These are phyloP conservation scores for Rhazya stricta DNA, from an alignment of 257 asterid genomes.

Conservation along the genomic window DNA sequence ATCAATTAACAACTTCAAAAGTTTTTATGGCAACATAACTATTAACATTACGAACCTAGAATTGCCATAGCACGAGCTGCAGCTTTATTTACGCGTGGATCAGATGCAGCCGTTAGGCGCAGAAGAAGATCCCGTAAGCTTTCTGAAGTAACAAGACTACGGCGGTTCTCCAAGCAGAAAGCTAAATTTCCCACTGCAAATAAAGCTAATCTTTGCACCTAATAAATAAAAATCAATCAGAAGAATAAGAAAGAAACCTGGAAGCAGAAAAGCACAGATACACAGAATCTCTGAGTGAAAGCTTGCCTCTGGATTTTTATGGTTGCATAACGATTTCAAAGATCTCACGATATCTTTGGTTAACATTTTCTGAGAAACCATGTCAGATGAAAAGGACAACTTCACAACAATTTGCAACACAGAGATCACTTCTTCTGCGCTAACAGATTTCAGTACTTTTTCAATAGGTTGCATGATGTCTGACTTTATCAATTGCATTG, in stretches of 20 bases:
- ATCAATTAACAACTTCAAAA: conserved; percentile 20
- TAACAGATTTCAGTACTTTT: conserved; percentile 74
- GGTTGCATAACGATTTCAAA: conserved; percentile 71
- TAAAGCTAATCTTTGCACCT: conserved; percentile 93
- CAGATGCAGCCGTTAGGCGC: conserved; percentile 75
- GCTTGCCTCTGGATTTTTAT: conserved; percentile 85
- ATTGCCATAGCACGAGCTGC: conserved; percentile 97
- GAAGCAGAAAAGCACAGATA: conserved; percentile 4
- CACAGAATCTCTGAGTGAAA: conserved; percentile 21
- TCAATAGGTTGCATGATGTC: conserved; percentile 97
- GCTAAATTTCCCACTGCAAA: conserved; percentile 88
- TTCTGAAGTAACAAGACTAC: conserved; percentile 77
- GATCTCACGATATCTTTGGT: conserved; percentile 81
- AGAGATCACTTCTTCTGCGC: conserved; percentile 75
- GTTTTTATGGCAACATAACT: neutral
- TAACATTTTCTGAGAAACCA: conserved; percentile 83
- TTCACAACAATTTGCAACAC: conserved; percentile 86
- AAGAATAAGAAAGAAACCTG: conserved; percentile 16
- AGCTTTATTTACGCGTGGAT: conserved; percentile 77
- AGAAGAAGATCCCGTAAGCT: conserved; percentile 95
- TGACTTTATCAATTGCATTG: conserved; percentile 84
- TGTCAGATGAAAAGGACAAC: conserved; percentile 84
- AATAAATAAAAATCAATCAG: conserved; percentile 24
- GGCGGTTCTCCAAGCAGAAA: conserved; percentile 91
- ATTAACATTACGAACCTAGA: conserved; percentile 51